A percentile compares a stretch with the other conserved stretches of the same genome.
These are phyloP conservation scores for Mycena filopes DNA, from an alignment of 768 basidiomycete genomes.

Conservation along the genomic window DNA sequence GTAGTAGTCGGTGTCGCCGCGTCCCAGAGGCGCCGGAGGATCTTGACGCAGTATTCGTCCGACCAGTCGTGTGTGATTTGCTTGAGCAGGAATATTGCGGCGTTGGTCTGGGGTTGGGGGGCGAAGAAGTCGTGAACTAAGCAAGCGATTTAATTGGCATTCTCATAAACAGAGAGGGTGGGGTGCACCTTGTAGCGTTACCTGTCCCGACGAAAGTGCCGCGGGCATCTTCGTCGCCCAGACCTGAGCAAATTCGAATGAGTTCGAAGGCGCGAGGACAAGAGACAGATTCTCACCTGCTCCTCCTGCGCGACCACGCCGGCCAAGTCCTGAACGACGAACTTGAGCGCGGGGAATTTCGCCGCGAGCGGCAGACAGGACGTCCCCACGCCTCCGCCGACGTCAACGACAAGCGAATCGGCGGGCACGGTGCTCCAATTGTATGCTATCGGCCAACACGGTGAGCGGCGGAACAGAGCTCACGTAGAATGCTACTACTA, in stretches of 20 bases:
- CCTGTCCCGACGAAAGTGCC: conserved; percentile 31
- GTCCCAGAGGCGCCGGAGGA: conserved; percentile 49
- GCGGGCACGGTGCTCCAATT: conserved; percentile 63
- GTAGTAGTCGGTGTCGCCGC: conserved; percentile 49
- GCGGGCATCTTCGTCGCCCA: conserved; percentile 17
- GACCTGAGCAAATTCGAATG: background rate
- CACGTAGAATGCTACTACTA: background rate
- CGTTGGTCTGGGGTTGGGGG: conserved; percentile 55
- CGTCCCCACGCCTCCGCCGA: conserved; percentile 76
- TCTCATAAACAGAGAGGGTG: conserved; percentile 38
- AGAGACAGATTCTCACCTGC: conserved; percentile 44
- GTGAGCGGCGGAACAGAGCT: background rate
- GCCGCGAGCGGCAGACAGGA: conserved; percentile 47
- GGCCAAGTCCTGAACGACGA: conserved; percentile 72
- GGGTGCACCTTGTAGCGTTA: conserved; percentile 20
- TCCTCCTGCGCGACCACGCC: conserved; percentile 64
- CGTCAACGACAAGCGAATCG: conserved; percentile 69
- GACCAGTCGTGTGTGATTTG: conserved; percentile 76
- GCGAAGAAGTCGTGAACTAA: conserved; percentile 64
- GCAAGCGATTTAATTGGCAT: background rate
- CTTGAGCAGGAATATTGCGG: conserved; percentile 64
- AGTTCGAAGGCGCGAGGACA: background rate
- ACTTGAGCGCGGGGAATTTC: conserved; percentile 51
- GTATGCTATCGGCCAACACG: conserved; percentile 53
- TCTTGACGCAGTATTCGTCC: conserved; percentile 50